Evolutionary conservation across 1,284 basidiomycete species (phyloP), one percentile per base, ranked within the genome.

Genomic region (Fomitopsis palustris): DNA sequence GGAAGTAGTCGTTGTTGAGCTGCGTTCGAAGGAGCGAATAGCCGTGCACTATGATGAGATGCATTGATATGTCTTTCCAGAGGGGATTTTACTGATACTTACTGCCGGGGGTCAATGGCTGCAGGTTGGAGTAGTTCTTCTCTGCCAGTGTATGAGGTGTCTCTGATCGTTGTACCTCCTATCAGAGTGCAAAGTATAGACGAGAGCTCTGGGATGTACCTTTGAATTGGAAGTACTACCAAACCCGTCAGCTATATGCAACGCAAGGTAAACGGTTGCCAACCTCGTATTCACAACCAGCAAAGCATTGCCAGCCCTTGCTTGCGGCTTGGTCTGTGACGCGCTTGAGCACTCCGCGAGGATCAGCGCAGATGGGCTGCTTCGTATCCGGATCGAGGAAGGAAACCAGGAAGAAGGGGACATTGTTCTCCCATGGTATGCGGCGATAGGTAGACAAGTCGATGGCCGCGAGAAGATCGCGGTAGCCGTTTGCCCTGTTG

Each of bases 141-240:
- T 90, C 81, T 9, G 85, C 85, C 1, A 87, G 75, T 14, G 85
- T 84, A 35, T 88, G 77, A 0, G 95, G 81, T 0, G 92, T 95
- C 75, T 97, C 95, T 93, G 61, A 4, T 39, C 10, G 29, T 6
- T 14, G 52, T 10, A 31, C 16, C 19, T 51, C n/a, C 61, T 53
- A 17, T 37, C 35, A 38, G 31, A 31, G n/a, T n/a, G n/a, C n/a
- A 51, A 41, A 33, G 2, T 25, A 19, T 17, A 27, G 10, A 41
- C 14, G 21, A 35, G 14, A 29, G n/a, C 3, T n/a, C 9, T 10
- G 55, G 58, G 9, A 21, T 38, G 21, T 66, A 88, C 90, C 90
- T 81, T 90, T 87, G 76, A 95, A 97, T 76, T 98, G 95, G 74
- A 96, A 98, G 77, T 96, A 98, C 91, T 96, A 62, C 58, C 6